Evolutionary conservation across 108 stramenopile genomes (phyloP), one percentile per base, ranked within the genome.

Genomic region (Aurantiochytrium sp.): DNA sequence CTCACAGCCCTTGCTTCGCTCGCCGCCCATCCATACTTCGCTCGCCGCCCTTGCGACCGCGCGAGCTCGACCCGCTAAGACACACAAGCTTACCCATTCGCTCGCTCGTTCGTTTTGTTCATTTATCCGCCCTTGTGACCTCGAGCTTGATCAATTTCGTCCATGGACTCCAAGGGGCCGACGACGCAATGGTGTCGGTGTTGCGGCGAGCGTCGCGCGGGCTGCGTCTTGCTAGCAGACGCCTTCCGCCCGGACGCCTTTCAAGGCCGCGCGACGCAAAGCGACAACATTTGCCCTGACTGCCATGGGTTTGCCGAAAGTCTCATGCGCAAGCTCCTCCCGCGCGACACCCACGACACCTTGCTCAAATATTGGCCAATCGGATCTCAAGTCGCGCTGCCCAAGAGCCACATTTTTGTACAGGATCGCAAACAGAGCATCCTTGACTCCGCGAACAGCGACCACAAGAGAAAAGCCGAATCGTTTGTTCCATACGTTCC

Each of bases 351-450:
- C n/a, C 76, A 83, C 10, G 76, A 83, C 23, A 47, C 14, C 16
- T n/a, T 83, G 76, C 76, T 83, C 49, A 47, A 53, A 12, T 83
- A 83, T 23, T 83, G 76, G 76, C 23, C 51, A 43, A 16, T 45
- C 45, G 49, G 49, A 0, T n/a, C 45, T 12, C 76, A 47, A 12
- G 49, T 83, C 28, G 45, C 76, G 45, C 51, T 83, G 19, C 76
- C 76, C 0, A 83, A 83, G 4, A 83, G 49, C 25, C 76, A 83
- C 76, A 53, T 83, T 53, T 83, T 83, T 23, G 76, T 53, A 12
- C 76, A 83, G 4, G 76, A 83, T 45, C 76, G 76, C 19, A 83
- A 53, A 83, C 76, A 83, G 51, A 83, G 49, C 51, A 83, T 83
- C 4, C n/a, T 83, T 12, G 76, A 83, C 51, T 83, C 76, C 18